Evolutionary conservation across 495 filamentous ascomycete species (phyloP), one percentile per base, ranked within the genome.

Genomic region (Penicillium simplicissimum): DNA sequence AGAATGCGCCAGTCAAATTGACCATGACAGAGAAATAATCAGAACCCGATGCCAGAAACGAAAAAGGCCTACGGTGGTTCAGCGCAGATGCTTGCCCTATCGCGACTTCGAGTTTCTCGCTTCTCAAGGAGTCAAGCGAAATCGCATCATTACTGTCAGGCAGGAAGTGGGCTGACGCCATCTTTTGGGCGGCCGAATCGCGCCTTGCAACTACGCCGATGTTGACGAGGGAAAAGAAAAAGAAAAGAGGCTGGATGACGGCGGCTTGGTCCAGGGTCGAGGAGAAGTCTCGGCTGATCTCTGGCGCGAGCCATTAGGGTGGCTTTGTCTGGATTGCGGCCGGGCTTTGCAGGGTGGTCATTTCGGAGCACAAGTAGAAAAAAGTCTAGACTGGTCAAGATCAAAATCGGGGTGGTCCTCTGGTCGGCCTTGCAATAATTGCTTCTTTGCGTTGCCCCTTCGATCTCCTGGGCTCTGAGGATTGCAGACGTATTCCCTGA

Each of bases 321-420:
- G 42, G 31, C 47, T 53, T 47, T 47, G 47, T 57, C 52, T 28
- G 37, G 13, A 60, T 53, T 38, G 51, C 45, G 54, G 38, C 53
- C 53, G 54, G 58, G 37, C 17, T 51, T 38, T 37, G 31, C 14
- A 49, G 19, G 36, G 10, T 21, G 42, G 51, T 19, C n/a, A 51
- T 59, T 56, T 67, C 64, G 69, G 67, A 64, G 68, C 33, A 61
- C 48, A 56, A 62, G 63, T 64, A 67, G 52, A 60, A 67, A 67
- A 21, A 48, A 70, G 69, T 60, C 61, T 72, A 72, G 69, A 66
- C 67, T 49, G 40, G 69, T 68, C 67, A 61, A 45, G 25, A 72
- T 72, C 52, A 11, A 57, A 72, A 72, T 70, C 3, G 6, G 19
- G 43, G 17, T 28, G 31, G 36, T 52, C 55, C 40, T 65, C 60